Evolutionary conservation across 352 stramenopile genomes (phyloP).

Genomic region (Phytophthora pluvialis): DNA sequence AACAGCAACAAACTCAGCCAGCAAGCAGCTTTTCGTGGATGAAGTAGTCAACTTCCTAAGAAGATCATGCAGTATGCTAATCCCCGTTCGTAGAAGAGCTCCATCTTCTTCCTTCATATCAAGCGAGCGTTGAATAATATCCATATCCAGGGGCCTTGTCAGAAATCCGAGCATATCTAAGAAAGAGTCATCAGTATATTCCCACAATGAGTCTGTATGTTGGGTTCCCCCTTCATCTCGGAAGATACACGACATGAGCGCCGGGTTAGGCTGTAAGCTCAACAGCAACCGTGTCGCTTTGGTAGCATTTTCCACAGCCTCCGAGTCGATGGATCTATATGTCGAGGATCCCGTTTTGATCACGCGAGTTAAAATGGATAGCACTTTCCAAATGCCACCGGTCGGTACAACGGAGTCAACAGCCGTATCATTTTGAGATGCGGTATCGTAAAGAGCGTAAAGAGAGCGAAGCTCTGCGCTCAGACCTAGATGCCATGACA

Average conservation of each 20-base stretch:
- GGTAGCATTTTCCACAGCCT: conserved; percentile 16
- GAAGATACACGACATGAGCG: conserved; percentile 9
- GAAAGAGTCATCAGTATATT: conserved; percentile 9
- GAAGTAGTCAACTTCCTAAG: conserved; percentile 60
- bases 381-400: conserved; percentile 12
- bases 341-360: neutral
- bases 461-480: conserved; percentile 20
- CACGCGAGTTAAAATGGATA: conserved; percentile 7
- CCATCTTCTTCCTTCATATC: conserved; percentile 14
- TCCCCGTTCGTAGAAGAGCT: conserved; percentile 35
- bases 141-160: conserved; percentile 5
- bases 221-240: neutral
- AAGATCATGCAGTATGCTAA: conserved; percentile 60
- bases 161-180: conserved; percentile 33
- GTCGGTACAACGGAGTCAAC: neutral
- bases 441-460: conserved; percentile 20
- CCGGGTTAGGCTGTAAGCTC: conserved; percentile 26
- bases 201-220: neutral
- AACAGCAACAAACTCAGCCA: conserved; percentile 40
- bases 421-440: neutral
- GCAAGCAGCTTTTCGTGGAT: conserved; percentile 45
- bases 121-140: conserved; percentile 12
- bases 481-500: conserved; percentile 33
- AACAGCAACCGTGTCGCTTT: conserved; percentile 16
- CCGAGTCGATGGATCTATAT: neutral